Evolutionary conservation across 2,329 filamentous ascomycete species (phyloP).

Genomic region (Sporothrix pallida): DNA sequence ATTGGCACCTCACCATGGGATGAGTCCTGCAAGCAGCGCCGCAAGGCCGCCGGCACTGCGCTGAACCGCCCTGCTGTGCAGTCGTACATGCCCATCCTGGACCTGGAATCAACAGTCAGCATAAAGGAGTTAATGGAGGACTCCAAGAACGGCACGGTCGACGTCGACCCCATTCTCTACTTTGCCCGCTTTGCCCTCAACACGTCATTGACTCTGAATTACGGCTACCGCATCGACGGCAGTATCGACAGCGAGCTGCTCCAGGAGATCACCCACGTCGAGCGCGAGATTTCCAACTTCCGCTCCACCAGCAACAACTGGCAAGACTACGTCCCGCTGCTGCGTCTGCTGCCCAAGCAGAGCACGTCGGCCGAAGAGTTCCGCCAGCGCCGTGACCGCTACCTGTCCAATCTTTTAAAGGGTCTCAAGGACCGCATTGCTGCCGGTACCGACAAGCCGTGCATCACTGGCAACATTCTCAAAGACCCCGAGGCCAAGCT

Average conservation of each 20-base stretch:
- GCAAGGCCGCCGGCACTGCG: slow-evolving; percentile 79
- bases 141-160: slow-evolving; percentile 63
- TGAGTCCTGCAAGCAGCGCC: slow-evolving; percentile 75
- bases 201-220: slow-evolving; percentile 77
- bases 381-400: slow-evolving; percentile 58
- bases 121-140: slow-evolving; percentile 75
- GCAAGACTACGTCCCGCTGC: slow-evolving; percentile 66
- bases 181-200: slow-evolving; percentile 74
- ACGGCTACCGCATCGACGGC: slow-evolving; percentile 76
- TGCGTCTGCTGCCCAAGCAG: slow-evolving; percentile 64
- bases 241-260: slow-evolving; percentile 66
- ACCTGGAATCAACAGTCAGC: slow-evolving; percentile 73
- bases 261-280: slow-evolving; percentile 75
- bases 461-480: slow-evolving; percentile 41
- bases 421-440: slow-evolving; percentile 47
- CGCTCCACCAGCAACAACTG: slow-evolving; percentile 79
- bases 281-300: slow-evolving; percentile 76
- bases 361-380: slow-evolving; percentile 69
- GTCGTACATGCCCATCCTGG: slow-evolving; percentile 81
- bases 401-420: slow-evolving; percentile 66
- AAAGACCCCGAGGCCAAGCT: slow-evolving; percentile 40
- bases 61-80: slow-evolving; percentile 73
- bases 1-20: slow-evolving; percentile 87
- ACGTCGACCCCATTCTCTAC: slow-evolving; percentile 74
- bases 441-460: slow-evolving; percentile 40